Evolutionary conservation across 441 rosid genomes (phyloP), one percentile per base, ranked within the genome.

Genomic region (Jatropha podagrica): DNA sequence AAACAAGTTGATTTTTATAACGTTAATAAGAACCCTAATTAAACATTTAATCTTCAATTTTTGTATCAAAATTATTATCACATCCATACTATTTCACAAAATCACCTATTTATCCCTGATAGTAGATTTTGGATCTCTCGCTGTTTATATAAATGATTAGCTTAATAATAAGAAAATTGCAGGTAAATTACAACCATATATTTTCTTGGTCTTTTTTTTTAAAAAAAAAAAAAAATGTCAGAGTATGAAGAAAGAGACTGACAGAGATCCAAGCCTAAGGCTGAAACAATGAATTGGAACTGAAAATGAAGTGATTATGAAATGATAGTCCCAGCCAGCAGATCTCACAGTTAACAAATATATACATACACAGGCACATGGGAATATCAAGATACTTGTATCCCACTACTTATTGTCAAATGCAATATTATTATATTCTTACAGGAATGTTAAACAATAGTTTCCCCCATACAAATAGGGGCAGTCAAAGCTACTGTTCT

Each of bases 401-500:
- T 5, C 52, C 74, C 74, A 71, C 74, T 71, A 71, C 74, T 56
- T 56, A 20, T 58, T 71, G 74, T 56, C 64, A 32, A 44, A 66
- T 66, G 52, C 70, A 41, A 65, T 23, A 64, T 14, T 27, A 27
- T 15, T 64, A 38, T 9, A 10, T 26, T 60, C 38, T 26, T 26
- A n/a, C 0, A 66, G 1, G 23, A 41, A 40, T 20, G 17, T 44
- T 44, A 60, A 44, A 60, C 54, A 26, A 59, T 7, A 72, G 55
- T 73, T 63, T 38, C 20, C 1, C 70, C 69, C 26, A 38, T 52
- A 38, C 52, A 51, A 27, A 17, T 44, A 18, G 11, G 20, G 52
- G 69, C 51, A 40, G 76, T 64, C 69, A 52, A 52, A 52, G 40
- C 44, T 23, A 27, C 11, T 15, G 17, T 42, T 32, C 38, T 9